Evolutionary conservation across 371 early-diverging fungal species (phyloP).

Genomic region (Mucor irregularis): DNA sequence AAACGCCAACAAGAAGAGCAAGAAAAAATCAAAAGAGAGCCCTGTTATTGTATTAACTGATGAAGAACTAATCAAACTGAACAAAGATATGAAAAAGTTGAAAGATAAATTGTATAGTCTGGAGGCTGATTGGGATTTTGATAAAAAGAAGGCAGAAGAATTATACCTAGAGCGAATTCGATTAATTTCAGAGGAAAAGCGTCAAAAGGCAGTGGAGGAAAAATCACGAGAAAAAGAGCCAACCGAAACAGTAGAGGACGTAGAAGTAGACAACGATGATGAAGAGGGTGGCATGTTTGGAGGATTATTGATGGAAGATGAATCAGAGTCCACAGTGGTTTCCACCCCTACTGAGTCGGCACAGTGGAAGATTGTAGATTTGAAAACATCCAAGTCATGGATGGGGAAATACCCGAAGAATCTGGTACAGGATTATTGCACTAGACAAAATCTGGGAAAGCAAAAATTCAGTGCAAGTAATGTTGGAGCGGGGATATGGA

Average conservation of each 20-base stretch:
- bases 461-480: constrained; percentile 13
- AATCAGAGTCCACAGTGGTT: background rate
- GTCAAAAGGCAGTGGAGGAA: constrained; percentile 6
- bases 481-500: constrained; percentile 22
- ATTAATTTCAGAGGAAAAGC: constrained; percentile 32
- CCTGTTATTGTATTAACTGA: background rate
- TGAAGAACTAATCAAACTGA: constrained; percentile 22
- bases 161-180: constrained; percentile 26
- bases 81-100: constrained; percentile 44
- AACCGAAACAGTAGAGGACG: constrained; percentile 17
- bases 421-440: constrained; percentile 31
- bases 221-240: constrained; percentile 29
- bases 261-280: constrained; percentile 23
- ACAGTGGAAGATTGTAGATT: constrained; percentile 17
- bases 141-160: constrained; percentile 39
- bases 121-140: constrained; percentile 54
- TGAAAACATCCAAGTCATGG: constrained; percentile 39
- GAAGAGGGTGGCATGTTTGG: constrained; percentile 28
- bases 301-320: constrained; percentile 21
- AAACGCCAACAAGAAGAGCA: constrained; percentile 22
- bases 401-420: constrained; percentile 52
- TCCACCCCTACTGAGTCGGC: background rate
- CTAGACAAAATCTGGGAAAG: constrained; percentile 16
- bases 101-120: constrained; percentile 45
- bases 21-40: constrained; percentile 28